These are phyloP conservation scores for Thraustotheca clavata DNA, from an alignment of 352 stramenopile species.

Conservation along the genomic window DNA sequence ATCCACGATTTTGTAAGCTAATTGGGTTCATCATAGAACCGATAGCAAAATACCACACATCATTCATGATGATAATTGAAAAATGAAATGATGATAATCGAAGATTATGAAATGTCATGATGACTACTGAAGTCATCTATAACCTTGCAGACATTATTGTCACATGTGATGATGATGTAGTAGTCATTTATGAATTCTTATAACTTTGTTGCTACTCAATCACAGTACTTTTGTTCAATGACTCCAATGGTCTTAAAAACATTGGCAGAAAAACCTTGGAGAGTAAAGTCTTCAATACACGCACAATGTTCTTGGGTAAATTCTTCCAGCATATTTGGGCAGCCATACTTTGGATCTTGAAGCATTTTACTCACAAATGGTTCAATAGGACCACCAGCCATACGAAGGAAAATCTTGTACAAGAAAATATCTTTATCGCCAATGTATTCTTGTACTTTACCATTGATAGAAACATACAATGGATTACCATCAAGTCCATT, in stretches of 20 bases:
- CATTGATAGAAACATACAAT: conserved; percentile 19
- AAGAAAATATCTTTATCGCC: conserved; percentile 4
- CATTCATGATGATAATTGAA: no score
- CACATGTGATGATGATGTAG: no score
- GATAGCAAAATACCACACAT: conserved; percentile 24
- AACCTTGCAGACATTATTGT: no score
- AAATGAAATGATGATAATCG: no score
- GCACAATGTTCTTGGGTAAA: conserved; percentile 22
- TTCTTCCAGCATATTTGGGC: conserved; percentile 20
- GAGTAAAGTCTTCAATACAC: conserved; percentile 21
- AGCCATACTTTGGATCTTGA: conserved; percentile 26
- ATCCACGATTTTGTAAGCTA: conserved; percentile 19
- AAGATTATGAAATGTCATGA: no score
- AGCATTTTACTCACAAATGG: conserved; percentile 19
- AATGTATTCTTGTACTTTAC: conserved; percentile 22
- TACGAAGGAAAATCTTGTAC: conserved; percentile 20
- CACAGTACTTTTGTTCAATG: not conserved
- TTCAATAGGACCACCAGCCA: conserved; percentile 20
- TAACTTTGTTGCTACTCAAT: no score
- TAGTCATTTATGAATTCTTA: no score
- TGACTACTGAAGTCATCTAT: no score
- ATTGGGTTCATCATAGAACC: conserved; percentile 24
- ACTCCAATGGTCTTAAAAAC: not conserved
- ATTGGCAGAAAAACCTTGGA: not conserved
- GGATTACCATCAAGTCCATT: conserved; percentile 7